A percentile compares a stretch with the other conserved stretches of the same genome.
Evolutionary conservation across 345 rosid genomes (phyloP).

Genomic region (Linum tenue): DNA sequence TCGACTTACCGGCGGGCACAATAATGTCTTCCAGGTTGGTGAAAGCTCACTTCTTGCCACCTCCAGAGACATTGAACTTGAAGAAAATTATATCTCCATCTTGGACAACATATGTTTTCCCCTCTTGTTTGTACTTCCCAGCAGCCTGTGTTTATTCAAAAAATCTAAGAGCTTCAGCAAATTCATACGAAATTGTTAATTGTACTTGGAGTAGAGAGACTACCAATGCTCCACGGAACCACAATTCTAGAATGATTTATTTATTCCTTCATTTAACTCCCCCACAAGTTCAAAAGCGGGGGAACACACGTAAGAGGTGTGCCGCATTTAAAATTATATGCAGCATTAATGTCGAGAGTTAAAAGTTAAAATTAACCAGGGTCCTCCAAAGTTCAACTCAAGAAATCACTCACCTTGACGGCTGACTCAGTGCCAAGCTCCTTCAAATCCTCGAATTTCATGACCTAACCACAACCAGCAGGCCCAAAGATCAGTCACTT

Average conservation of each 20-base stretch:
- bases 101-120: slow-evolving; percentile 88
- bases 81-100: slow-evolving; percentile 91
- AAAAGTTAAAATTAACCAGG: not conserved
- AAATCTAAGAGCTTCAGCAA: too few relatives aligned
- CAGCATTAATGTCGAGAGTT: not conserved
- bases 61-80: slow-evolving; percentile 95
- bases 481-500: too few relatives aligned
- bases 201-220: too few relatives aligned
- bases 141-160: slow-evolving; percentile 43
- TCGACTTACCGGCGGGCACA: too few relatives aligned
- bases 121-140: slow-evolving; percentile 90
- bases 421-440: slow-evolving; percentile 81
- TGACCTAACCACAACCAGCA: slow-evolving; percentile 43
- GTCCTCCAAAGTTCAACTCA: too few relatives aligned
- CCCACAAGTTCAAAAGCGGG: too few relatives aligned
- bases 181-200: too few relatives aligned
- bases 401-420: slow-evolving; percentile 48
- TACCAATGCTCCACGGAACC: not conserved
- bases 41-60: slow-evolving; percentile 78
- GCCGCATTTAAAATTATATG: too few relatives aligned
- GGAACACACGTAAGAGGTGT: too few relatives aligned
- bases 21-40: too few relatives aligned
- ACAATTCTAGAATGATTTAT: not conserved
- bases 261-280: too few relatives aligned
- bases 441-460: slow-evolving; percentile 95